Conservation (phyloP, 257 asterid genomes). For the Solanum appendiculatum region DNA sequence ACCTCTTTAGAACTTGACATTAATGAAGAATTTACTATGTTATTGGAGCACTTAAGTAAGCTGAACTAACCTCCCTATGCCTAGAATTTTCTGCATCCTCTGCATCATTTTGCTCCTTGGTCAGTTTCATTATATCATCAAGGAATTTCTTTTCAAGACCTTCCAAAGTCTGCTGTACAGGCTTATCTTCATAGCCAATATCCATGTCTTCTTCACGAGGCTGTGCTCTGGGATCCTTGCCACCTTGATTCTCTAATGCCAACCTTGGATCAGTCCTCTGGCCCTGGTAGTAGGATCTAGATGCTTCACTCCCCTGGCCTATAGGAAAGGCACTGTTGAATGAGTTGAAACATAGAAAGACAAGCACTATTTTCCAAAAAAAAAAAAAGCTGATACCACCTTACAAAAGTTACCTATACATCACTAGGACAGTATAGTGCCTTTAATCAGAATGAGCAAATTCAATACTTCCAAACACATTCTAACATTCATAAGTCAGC, state of each 20-base stretch:
- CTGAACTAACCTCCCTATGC: slow-evolving; percentile 74
- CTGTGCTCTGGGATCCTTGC: slow-evolving; percentile 59
- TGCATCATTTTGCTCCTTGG: slow-evolving; percentile 84
- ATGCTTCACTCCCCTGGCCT: slow-evolving; percentile 67
- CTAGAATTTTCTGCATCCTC: slow-evolving; percentile 92
- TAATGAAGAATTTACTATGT: neutral
- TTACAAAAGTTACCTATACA: neutral
- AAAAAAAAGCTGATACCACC: neutral
- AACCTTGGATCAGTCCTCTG: slow-evolving; percentile 65
- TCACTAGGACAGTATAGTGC: neutral
- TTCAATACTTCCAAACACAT: neutral
- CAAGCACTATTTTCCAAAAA: neutral
- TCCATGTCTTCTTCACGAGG: slow-evolving; percentile 70
- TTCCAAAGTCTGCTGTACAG: slow-evolving; percentile 40
- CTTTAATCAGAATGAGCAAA: neutral
- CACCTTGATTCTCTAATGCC: slow-evolving; percentile 56
- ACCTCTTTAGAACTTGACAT: neutral
- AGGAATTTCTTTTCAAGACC: slow-evolving; percentile 79
- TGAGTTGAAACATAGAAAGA: neutral
- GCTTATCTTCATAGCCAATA: slow-evolving; percentile 65
- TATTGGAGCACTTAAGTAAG: neutral
- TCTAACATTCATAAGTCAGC: neutral
- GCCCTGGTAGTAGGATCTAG: slow-evolving; percentile 70
- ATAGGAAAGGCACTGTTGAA: slow-evolving; percentile 8
- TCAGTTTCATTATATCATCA: slow-evolving; percentile 76